phyloP scores from a whole-genome alignment of 1,284 basidiomycete species.

The Moniliophthora roreri region DNA sequence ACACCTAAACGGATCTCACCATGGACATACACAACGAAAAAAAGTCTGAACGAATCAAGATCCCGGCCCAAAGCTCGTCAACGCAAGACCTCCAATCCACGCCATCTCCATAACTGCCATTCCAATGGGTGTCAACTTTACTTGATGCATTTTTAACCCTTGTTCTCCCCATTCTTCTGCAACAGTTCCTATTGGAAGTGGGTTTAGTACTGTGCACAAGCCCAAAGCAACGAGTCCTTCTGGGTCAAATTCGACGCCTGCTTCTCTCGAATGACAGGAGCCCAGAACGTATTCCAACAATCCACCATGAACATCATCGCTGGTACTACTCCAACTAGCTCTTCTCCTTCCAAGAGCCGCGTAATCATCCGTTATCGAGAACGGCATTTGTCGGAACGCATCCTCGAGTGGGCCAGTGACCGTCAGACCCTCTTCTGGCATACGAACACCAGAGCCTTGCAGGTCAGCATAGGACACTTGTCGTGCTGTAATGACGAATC shows the following conservation, averaged over 20 bases:
- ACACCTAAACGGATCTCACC: no score
- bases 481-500: constrained; percentile 68
- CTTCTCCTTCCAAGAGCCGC: neutral
- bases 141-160: no score
- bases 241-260: constrained; percentile 66
- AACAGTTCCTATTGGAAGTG: constrained; percentile 16
- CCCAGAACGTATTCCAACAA: constrained; percentile 53
- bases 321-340: constrained; percentile 4
- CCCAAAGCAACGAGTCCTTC: constrained; percentile 71
- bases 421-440: constrained; percentile 68
- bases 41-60: constrained; percentile 12
- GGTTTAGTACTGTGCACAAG: constrained; percentile 37
- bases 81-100: constrained; percentile 75
- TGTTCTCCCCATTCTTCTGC: constrained; percentile 12
- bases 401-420: constrained; percentile 61
- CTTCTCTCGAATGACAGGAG: constrained; percentile 57
- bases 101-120: constrained; percentile 79
- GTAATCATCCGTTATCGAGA: constrained; percentile 5
- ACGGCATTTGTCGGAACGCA: constrained; percentile 46
- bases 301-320: neutral
- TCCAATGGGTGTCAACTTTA: constrained; percentile 67
- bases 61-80: constrained; percentile 60
- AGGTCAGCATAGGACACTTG: constrained; percentile 68
- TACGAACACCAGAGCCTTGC: constrained; percentile 65
- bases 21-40: no score